Percentiles rank a stretch among this genome's conserved stretches.
Evolutionary conservation across 306 rosid species (phyloP).

Genomic region (Crotalaria pallida): DNA sequence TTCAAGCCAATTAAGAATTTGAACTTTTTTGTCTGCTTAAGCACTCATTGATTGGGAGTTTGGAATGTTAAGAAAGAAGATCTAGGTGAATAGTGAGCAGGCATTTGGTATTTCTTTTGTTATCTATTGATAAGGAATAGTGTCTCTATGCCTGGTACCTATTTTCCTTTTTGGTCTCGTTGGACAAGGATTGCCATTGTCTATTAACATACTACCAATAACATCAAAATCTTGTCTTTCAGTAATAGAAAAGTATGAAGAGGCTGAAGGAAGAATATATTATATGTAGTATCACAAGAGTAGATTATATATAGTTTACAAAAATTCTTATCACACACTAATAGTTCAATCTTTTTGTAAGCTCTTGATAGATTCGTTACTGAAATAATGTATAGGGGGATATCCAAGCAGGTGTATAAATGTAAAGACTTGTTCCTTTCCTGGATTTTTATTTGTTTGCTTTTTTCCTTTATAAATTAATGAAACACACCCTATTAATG

Average conservation of each 20-base stretch:
- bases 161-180: not conserved
- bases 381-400: too few species aligned
- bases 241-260: conserved; percentile 79
- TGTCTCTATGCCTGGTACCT: not conserved
- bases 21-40: not conserved
- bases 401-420: too few species aligned
- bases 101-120: not conserved
- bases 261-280: conserved; percentile 63
- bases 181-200: not conserved
- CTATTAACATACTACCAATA: not conserved
- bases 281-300: too few species aligned
- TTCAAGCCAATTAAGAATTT: not conserved
- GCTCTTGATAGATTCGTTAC: too few species aligned
- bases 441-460: too few species aligned
- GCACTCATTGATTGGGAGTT: not conserved
- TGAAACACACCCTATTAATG: too few species aligned
- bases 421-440: too few species aligned
- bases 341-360: too few species aligned
- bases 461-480: too few species aligned
- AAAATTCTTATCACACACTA: too few species aligned
- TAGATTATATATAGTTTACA: too few species aligned
- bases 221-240: conserved; percentile 15
- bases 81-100: not conserved
- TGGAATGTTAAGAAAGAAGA: not conserved
- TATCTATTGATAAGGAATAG: not conserved